phyloP scores from a whole-genome alignment of 1,284 basidiomycete species.

The Cryptococcus amylolentus region DNA sequence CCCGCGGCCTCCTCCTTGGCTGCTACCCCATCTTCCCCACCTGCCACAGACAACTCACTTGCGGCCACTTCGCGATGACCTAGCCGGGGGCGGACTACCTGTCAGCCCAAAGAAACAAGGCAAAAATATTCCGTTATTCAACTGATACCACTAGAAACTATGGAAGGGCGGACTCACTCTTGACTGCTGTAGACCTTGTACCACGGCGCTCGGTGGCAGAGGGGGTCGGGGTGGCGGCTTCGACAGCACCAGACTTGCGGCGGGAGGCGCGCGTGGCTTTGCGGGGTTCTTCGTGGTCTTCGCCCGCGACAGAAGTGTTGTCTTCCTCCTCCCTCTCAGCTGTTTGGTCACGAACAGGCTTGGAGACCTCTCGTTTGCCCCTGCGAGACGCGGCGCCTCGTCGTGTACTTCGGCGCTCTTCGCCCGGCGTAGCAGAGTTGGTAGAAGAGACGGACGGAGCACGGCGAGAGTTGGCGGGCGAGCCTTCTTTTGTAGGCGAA shows the following conservation, averaged over 20 bases:
- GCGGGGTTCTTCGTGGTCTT: constrained; percentile 16
- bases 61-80: constrained; percentile 27
- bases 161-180: constrained; percentile 13
- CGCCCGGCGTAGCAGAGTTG: constrained; percentile 21
- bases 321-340: constrained; percentile 22
- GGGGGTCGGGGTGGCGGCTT: not conserved
- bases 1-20: not conserved
- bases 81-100: constrained; percentile 27
- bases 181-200: constrained; percentile 13
- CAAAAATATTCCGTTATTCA: not conserved
- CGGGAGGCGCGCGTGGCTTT: constrained; percentile 20
- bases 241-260: constrained; percentile 19
- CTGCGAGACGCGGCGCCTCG: constrained; percentile 5
- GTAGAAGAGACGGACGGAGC: constrained; percentile 31
- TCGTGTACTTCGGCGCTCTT: constrained; percentile 12
- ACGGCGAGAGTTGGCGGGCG: constrained; percentile 27
- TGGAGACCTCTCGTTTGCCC: constrained; percentile 34
- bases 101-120: constrained; percentile 20
- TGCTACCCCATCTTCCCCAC: not conserved
- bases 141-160: not conserved
- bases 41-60: constrained; percentile 8
- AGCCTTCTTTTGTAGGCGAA: constrained; percentile 8
- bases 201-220: constrained; percentile 10
- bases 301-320: constrained; percentile 9
- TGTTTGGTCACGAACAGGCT: constrained; percentile 30